Evolutionary conservation across 352 stramenopile genomes (phyloP).

Genomic region (Globisporangium solare): DNA sequence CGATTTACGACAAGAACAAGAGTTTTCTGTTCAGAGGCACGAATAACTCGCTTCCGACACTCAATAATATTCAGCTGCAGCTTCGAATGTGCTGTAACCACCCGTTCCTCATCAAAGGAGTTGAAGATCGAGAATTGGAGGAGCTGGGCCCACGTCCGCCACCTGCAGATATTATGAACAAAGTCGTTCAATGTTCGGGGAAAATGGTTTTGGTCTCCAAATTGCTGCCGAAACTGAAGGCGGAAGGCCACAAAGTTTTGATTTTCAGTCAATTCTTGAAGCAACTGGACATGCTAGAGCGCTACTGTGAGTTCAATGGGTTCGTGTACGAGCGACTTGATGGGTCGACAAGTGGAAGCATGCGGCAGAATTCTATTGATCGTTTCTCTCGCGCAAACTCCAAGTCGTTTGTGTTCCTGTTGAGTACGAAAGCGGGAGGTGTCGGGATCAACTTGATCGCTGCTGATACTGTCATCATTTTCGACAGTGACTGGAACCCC

Average conservation of each 20-base stretch:
- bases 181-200: conserved; percentile 78
- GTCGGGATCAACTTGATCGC: conserved; percentile 98
- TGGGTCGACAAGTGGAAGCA: conserved; percentile 83
- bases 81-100: conserved; percentile 99
- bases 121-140: conserved; percentile 80
- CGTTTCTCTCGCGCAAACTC: conserved; percentile 94
- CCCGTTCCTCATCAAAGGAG: conserved; percentile 97
- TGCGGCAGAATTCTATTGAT: conserved; percentile 94
- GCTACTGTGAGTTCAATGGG: conserved; percentile 88
- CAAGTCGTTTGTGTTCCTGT: conserved; percentile 97
- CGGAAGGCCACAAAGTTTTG: conserved; percentile 91
- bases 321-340: conserved; percentile 91
- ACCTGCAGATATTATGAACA: conserved; percentile 64
- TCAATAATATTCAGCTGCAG: conserved; percentile 99
- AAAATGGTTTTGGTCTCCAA: conserved; percentile 91
- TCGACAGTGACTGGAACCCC: conserved; percentile 99
- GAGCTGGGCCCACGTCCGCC: conserved; percentile 57
- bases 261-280: conserved; percentile 96
- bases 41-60: conserved; percentile 79
- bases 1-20: conserved; percentile 99
- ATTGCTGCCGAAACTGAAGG: conserved; percentile 87
- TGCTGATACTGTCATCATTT: conserved; percentile 99
- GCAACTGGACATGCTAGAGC: conserved; percentile 92
- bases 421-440: conserved; percentile 97
- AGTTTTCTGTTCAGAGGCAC: conserved; percentile 92